Base-by-base conservation (phyloP, 1,139 yeast genomes). In the Nakaseomyces glabratus region DNA sequence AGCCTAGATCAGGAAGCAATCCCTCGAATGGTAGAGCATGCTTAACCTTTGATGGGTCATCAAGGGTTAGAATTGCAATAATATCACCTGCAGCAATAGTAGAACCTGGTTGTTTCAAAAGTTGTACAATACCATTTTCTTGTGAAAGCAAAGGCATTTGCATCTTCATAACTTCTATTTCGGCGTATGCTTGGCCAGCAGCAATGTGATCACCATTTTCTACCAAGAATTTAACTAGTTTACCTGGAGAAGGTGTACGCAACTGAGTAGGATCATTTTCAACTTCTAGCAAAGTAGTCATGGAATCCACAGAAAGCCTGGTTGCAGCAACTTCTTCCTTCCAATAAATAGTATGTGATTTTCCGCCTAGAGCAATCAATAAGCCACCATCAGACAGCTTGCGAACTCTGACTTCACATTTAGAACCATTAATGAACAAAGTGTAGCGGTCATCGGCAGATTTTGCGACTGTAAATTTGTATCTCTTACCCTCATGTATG, bases 111-210 rank as follows among this genome's bases (percentile, higher is more conserved):
- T 93, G 98, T 62, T 90, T 88, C 56, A 90, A 76, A 36, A 86
- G 69, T 65, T 90, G 96, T 35, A 88, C 86, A 41, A 74, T 68
- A 69, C 99, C 99, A 54, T 82, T 80, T 61, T 88, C 98, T 60
- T 77, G 85, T 21, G 96, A 90, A 53, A 85, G 68, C 54, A 88
- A 69, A 35, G 93, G 93, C 93, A 82, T 82, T 60, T 82, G 81
- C 97, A 88, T 88, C 65, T 90, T 90, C 99, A 90, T 90, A 48
- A 90, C 98, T 66, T 90, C 99, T 40, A 90, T 95, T 65, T 90
- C 98, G 31, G 98, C 98, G 55, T 76, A 93, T 31, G 96, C 77
- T 64, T 90, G 95, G 42, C 98, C 98, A 42, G 93, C 78, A 43
- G 65, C 65, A 49, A 90, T 75, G 53, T 88, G 97, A 47, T 90